A percentile compares a stretch with the other conserved stretches of the same genome.
These are phyloP conservation scores for Lantana camara DNA, from an alignment of 257 asterid genomes.

Conservation along the genomic window DNA sequence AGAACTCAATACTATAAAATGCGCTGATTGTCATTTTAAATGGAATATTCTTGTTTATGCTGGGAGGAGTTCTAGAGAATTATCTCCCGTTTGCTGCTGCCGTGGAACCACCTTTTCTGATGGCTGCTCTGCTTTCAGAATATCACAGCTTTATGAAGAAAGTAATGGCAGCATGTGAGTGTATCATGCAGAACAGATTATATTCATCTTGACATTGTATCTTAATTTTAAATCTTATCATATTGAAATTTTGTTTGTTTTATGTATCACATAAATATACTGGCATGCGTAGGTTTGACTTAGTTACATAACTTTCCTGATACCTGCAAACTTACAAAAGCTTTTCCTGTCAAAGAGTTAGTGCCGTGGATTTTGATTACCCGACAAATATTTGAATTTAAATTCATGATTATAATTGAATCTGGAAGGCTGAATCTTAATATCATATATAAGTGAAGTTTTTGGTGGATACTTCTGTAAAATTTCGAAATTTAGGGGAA, in stretches of 20 bases:
- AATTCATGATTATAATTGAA: too few species aligned
- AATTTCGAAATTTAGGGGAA: too few species aligned
- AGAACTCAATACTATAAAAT: conserved; percentile 72
- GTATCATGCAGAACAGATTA: neutral
- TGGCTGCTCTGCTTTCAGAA: neutral
- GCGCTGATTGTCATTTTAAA: conserved; percentile 44
- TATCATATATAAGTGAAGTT: too few species aligned
- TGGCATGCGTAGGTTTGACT: too few species aligned
- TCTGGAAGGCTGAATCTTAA: too few species aligned
- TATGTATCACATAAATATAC: too few species aligned
- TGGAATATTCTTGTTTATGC: neutral
- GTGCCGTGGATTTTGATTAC: too few species aligned
- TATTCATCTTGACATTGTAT: conserved; percentile 21
- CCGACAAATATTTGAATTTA: too few species aligned
- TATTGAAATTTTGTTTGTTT: conserved; percentile 6
- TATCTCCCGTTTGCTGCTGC: neutral
- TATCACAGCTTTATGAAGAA: neutral
- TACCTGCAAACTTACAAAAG: too few species aligned
- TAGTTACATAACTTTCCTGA: too few species aligned
- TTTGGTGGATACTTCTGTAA: too few species aligned
- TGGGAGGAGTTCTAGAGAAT: neutral
- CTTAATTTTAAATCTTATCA: neutral
- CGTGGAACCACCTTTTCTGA: neutral
- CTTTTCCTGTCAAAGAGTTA: too few species aligned
- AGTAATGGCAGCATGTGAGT: conserved; percentile 12